These are phyloP conservation scores for Lignosus rhinocerotis DNA, from an alignment of 1,284 basidiomycete genomes.

Conservation along the genomic window DNA sequence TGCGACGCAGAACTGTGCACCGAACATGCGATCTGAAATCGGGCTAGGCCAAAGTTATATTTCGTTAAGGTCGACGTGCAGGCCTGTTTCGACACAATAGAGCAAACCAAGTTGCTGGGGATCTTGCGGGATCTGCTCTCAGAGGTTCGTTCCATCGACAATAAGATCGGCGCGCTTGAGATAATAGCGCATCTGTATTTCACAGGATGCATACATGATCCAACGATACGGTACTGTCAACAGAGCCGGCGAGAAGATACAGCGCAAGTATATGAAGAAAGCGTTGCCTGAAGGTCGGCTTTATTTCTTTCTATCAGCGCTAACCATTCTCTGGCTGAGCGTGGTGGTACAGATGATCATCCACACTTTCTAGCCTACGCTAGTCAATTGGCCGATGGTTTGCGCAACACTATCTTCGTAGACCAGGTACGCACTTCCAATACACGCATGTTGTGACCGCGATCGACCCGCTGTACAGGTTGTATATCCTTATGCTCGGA, in stretches of 20 bases:
- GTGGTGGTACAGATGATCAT: constrained; percentile 55
- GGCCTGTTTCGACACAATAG: constrained; percentile 96
- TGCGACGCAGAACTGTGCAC: not conserved
- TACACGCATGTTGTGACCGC: not conserved
- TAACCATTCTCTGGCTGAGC: not conserved
- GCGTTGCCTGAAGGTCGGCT: constrained; percentile 66
- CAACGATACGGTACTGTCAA: constrained; percentile 66
- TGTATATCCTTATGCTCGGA: constrained; percentile 57
- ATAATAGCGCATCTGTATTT: not conserved
- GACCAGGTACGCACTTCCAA: constrained; percentile 62
- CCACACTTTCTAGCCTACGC: constrained; percentile 75
- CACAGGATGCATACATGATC: constrained; percentile 63
- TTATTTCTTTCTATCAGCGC: not conserved
- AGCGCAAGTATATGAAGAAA: constrained; percentile 57
- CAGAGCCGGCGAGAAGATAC: constrained; percentile 50
- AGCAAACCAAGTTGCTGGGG: constrained; percentile 81
- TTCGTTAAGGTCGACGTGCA: constrained; percentile 97
- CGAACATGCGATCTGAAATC: not conserved
- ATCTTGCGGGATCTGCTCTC: constrained; percentile 77
- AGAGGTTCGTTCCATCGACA: constrained; percentile 49
- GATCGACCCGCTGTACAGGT: constrained; percentile 40
- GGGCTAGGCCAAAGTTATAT: constrained; percentile 78
- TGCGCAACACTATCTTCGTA: constrained; percentile 82
- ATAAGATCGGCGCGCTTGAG: no score
- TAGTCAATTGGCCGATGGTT: constrained; percentile 56